Base-by-base conservation (phyloP, 164 flowering plant species). In the Macadamia tetraphylla region DNA sequence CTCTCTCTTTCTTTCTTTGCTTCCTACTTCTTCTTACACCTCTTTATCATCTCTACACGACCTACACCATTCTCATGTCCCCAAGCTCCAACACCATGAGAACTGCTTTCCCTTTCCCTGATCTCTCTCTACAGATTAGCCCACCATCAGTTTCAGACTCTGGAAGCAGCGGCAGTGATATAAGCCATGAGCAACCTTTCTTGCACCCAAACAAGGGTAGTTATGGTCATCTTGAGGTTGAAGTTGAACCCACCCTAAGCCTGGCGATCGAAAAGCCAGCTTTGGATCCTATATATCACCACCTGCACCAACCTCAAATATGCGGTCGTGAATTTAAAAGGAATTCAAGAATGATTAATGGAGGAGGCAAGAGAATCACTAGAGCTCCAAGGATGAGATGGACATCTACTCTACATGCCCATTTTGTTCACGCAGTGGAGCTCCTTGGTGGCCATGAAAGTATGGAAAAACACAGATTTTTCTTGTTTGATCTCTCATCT, bases 371-470 rank as follows among this genome's bases (percentile, higher is more conserved):
- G 71, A 86, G 95, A 79, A 86, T 85, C 75, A 76, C 82, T 18
- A 81, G 96, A 78, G 96, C 95, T 66, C 98, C 98, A 0, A 84
- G 98, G 70, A 94, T 94, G 98, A 84, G 98, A 78, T 94, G 98
- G 98, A 91, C 98, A 66, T 74, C 96, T 1, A 94, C 96, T 30
- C 91, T 93, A 17, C 98, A 91, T 66, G 91, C 98, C 53, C 96
- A 90, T 76, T 94, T 94, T 60, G 92, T 91, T 60, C 98, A 92
- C 58, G 95, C 97, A 0, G 97, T 94, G 31, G 92, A 90, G 85
- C 93, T 94, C 48, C 96, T 94, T 32, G 98, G 98, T 5, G 98
- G 98, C 66, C 97, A 94, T 84, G 97, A 91, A 74, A 86, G 98
- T 94, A 88, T 72, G 78, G 12, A 12, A 44, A 44, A 30, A 56